Conservation (phyloP, 2,329 filamentous ascomycete species). For the Epichloe scottii region DNA sequence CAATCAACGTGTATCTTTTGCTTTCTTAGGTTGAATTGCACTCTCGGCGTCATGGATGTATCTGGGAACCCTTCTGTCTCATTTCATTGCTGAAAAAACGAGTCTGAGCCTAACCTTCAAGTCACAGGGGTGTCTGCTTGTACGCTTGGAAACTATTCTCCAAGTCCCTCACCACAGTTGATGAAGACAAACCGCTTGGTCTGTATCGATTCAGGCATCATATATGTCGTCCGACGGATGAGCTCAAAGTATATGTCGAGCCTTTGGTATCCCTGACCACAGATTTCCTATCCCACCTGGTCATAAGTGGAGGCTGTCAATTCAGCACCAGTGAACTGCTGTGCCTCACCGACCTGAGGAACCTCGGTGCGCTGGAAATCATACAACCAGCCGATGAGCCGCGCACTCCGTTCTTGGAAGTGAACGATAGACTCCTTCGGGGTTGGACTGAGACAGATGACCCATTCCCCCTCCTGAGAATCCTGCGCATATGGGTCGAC, state of each 20-base stretch:
- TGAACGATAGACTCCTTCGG: constrained; percentile 33
- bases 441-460: constrained; percentile 29
- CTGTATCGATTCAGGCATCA: constrained; percentile 28
- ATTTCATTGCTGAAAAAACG: neutral
- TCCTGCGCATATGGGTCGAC: constrained; percentile 33
- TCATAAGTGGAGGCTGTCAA: constrained; percentile 23
- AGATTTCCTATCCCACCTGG: constrained; percentile 29
- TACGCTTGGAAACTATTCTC: constrained; percentile 30
- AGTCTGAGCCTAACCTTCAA: neutral
- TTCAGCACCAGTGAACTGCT: constrained; percentile 28
- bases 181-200: constrained; percentile 22
- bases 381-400: constrained; percentile 24
- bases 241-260: constrained; percentile 23
- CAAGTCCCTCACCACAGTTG: constrained; percentile 18
- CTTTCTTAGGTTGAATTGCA: neutral
- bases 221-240: constrained; percentile 22
- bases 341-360: constrained; percentile 27
- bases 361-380: constrained; percentile 36
- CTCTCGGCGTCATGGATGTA: neutral
- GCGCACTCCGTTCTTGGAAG: constrained; percentile 19
- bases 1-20: neutral
- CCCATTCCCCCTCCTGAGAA: constrained; percentile 33
- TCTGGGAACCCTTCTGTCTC: neutral
- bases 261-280: constrained; percentile 24
- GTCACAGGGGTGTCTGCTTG: constrained; percentile 19